These are phyloP conservation scores for Royoungia palumana DNA, from an alignment of 768 basidiomycete species.

Conservation along the genomic window DNA sequence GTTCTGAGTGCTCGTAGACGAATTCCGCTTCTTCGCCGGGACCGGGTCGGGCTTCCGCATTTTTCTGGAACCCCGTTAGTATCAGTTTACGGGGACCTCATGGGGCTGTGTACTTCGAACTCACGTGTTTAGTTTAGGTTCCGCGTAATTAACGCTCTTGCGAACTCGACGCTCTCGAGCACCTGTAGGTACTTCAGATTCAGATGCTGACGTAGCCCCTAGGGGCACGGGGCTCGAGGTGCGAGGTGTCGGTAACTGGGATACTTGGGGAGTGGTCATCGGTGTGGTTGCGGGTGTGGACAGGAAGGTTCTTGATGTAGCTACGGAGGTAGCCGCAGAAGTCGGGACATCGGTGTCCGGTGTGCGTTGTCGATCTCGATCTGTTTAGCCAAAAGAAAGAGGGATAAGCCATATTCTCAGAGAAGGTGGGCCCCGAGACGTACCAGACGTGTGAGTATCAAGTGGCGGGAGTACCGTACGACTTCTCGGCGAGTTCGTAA, in stretches of 20 bases:
- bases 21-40: slow-evolving; percentile 44
- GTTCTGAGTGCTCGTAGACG: slow-evolving; percentile 31
- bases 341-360: slow-evolving; percentile 36
- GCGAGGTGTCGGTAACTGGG: slow-evolving; percentile 49
- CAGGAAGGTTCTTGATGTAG: slow-evolving; percentile 39
- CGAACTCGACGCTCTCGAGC: slow-evolving; percentile 55
- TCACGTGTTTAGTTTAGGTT: slow-evolving; percentile 86
- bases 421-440: slow-evolving; percentile 8
- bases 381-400: slow-evolving; percentile 20
- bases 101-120: slow-evolving; percentile 26
- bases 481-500: slow-evolving; percentile 54
- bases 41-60: slow-evolving; percentile 81
- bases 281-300: slow-evolving; percentile 46
- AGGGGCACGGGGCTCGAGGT: slow-evolving; percentile 45
- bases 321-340: slow-evolving; percentile 34
- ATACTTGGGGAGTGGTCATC: slow-evolving; percentile 28
- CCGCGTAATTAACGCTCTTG: slow-evolving; percentile 83
- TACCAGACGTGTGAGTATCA: slow-evolving; percentile 38
- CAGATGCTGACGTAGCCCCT: slow-evolving; percentile 33
- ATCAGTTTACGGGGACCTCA: slow-evolving; percentile 7
- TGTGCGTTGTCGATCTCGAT: slow-evolving; percentile 36
- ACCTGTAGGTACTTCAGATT: slow-evolving; percentile 28
- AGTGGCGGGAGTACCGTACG: slow-evolving; percentile 34
- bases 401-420: slow-evolving; percentile 7
- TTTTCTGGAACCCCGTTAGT: slow-evolving; percentile 49